A percentile compares a stretch with the other conserved stretches of the same genome.
phyloP scores from a whole-genome alignment of 164 flowering plant genomes.

The Tetrastigma voinierianum region DNA sequence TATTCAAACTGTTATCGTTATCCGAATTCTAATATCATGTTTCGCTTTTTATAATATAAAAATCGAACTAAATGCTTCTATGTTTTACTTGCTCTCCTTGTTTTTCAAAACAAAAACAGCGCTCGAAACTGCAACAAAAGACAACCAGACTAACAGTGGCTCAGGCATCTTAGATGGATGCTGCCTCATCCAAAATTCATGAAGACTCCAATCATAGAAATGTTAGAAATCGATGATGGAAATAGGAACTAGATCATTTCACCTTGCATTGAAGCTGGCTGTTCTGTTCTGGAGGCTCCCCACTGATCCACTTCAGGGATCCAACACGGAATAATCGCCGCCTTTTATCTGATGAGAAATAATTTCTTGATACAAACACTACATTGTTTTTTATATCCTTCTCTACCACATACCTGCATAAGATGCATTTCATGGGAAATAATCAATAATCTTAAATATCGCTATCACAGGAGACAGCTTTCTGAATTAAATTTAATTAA shows the following conservation, averaged over 20 bases:
- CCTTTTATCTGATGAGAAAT: conserved; percentile 81
- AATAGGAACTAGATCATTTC: background rate
- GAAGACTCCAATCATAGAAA: background rate
- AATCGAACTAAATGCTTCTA: too few relatives aligned
- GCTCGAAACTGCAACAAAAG: too few relatives aligned
- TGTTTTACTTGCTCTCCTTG: too few relatives aligned
- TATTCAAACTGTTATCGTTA: too few relatives aligned
- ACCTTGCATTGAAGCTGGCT: conserved; percentile 82
- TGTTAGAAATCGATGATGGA: background rate
- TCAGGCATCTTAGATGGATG: too few relatives aligned
- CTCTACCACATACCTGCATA: conserved; percentile 87
- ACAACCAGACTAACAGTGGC: too few relatives aligned
- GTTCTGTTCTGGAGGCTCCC: conserved; percentile 42
- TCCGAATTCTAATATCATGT: too few relatives aligned
- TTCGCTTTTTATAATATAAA: too few relatives aligned
- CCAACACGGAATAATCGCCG: conserved; percentile 92
- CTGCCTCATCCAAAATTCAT: background rate
- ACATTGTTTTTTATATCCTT: conserved; percentile 89
- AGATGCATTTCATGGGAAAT: conserved; percentile 4
- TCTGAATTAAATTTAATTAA: background rate
- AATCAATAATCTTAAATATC: background rate
- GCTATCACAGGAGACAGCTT: background rate
- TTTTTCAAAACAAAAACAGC: too few relatives aligned
- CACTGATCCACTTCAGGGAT: conserved; percentile 78
- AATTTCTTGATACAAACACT: conserved; percentile 87